Base-by-base conservation (phyloP, 176 grass and related monocot genomes). In the Miscanthus lutarioriparius region DNA sequence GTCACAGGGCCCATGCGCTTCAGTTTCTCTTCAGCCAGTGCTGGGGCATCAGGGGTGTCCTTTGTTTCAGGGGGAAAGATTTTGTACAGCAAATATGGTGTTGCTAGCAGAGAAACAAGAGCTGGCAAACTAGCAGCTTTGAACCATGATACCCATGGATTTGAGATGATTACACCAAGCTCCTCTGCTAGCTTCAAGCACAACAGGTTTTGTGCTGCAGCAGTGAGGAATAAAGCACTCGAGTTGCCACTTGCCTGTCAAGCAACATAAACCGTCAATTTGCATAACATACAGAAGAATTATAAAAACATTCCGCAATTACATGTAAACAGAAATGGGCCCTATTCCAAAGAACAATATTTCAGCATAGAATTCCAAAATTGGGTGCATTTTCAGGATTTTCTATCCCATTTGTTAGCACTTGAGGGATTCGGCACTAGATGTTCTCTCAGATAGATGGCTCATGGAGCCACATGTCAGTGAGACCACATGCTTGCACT, bases 111-210 rank as follows among this genome's bases (percentile, higher is more conserved):
- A 38, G 90, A 89, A 66, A 81, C 37, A 64, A 94, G 87, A 81
- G 95, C 95, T 16, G 92, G 92, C 75, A 97, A 97, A 86, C 95
- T 94, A 85, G 95, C 92, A 65, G 86, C 92, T 79, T 89, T 75
- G 87, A 97, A 94, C 95, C 95, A 97, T 77, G 86, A 20, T 22
- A 97, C 67, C 95, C 95, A 97, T 76, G 95, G 95, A 86, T 90
- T 97, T 82, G 79, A 51, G 70, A 97, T 85, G 32, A 70, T 49
- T 58, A 97, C 83, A 74, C 92, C 95, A 83, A 97, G 88, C 47
- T 97, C 95, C 76, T 97, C 88, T 35, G 95, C 95, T 75, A 97
- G 72, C 66, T 92, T 94, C 78, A 97, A 88, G 83, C 95, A 97
- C 62, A 94, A 77, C 35, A 97, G 85, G 78, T 97, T 97, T 83